These are phyloP conservation scores for Haematococcus sp. DNA, from an alignment of 139 green algal species.

Conservation along the genomic window DNA sequence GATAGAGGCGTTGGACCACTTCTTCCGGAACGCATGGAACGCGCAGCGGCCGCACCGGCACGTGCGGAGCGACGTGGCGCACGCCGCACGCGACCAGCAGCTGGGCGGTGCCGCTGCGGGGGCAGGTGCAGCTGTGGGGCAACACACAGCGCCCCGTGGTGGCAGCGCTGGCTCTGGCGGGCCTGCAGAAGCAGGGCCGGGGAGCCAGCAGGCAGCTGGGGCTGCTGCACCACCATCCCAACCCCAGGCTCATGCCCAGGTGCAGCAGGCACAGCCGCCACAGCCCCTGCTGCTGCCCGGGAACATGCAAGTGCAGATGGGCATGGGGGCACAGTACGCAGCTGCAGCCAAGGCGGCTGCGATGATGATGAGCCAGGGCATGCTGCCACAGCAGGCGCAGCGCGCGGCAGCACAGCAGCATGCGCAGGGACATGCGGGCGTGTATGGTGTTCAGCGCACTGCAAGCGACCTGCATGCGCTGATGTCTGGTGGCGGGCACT, in stretches of 20 bases:
- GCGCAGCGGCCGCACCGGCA: conserved; percentile 39
- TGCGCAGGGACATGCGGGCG: background rate
- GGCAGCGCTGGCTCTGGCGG: background rate
- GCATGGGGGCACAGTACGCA: no score
- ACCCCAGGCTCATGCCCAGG: no score
- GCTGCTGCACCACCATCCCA: no score
- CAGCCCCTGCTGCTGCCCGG: no score
- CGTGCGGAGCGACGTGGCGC: background rate
- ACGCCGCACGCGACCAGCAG: background rate
- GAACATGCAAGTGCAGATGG: no score
- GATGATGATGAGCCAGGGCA: background rate
- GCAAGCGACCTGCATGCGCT: no score
- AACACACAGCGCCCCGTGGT: background rate
- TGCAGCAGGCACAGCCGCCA: no score
- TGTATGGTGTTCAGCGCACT: background rate
- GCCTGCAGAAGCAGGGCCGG: background rate
- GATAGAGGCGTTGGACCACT: conserved; percentile 47
- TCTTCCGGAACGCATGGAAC: conserved; percentile 71
- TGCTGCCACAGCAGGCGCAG: background rate
- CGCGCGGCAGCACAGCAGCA: background rate
- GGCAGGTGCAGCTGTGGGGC: background rate
- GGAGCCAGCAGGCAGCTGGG: no score
- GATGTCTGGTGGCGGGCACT: background rate
- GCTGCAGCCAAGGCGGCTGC: no score
- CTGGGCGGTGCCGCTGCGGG: no score